Conservation (phyloP, 2,329 filamentous ascomycete genomes). For the Sarocladium strictum region DNA sequence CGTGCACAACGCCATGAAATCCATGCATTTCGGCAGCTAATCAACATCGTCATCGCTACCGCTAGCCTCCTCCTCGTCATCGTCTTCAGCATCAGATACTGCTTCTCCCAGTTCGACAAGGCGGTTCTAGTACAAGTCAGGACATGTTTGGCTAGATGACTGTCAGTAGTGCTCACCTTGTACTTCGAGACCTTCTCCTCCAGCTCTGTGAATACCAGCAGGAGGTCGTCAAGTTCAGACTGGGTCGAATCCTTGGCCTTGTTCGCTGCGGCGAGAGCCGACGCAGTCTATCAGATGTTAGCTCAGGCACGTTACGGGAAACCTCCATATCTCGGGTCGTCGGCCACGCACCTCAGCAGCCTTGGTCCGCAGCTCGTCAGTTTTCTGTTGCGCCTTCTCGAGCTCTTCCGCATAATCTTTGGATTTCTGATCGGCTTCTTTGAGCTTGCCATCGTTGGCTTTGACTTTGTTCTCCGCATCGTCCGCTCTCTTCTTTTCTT, state of each 20-base stretch:
- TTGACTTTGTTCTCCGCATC: conserved; percentile 28
- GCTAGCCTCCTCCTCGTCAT: conserved; percentile 45
- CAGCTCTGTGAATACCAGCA: conserved; percentile 75
- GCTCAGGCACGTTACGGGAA: background rate
- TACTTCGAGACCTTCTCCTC: conserved; percentile 73
- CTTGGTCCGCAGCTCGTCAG: conserved; percentile 15
- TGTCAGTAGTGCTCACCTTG: conserved; percentile 63
- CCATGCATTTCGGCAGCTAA: background rate
- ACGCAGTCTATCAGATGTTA: conserved; percentile 21
- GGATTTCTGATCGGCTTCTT: conserved; percentile 19
- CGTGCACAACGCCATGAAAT: background rate
- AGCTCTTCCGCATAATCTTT: conserved; percentile 22
- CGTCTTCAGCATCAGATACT: conserved; percentile 72
- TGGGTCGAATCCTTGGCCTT: conserved; percentile 60
- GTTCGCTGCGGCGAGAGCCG: conserved; percentile 38
- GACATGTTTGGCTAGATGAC: no score
- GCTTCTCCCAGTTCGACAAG: conserved; percentile 61
- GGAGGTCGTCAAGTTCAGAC: conserved; percentile 70
- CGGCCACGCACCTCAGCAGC: conserved; percentile 18
- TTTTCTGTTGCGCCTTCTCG: conserved; percentile 14
- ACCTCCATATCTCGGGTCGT: conserved; percentile 19
- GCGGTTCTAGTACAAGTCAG: conserved; percentile 37
- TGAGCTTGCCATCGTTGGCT: conserved; percentile 22
- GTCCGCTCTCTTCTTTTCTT: conserved; percentile 32
- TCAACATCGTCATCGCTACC: conserved; percentile 11